Evolutionary conservation across 2,329 filamentous ascomycete species (phyloP).

Genomic region (Exophiala aquamarina): DNA sequence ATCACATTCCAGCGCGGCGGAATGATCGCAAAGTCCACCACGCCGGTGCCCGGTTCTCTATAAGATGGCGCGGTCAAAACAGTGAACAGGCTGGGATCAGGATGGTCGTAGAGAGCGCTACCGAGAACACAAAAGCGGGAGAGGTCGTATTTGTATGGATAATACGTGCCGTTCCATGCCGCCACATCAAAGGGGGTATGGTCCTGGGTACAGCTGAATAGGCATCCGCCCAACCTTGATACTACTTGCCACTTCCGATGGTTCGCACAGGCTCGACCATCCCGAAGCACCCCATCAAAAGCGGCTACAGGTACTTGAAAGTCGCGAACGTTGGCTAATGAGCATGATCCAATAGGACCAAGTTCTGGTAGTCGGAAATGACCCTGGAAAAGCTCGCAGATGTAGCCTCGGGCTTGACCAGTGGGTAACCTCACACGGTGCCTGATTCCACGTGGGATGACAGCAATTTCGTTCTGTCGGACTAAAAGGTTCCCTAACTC

Average conservation of each 20-base stretch:
- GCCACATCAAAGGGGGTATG: constrained; percentile 72
- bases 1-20: constrained; percentile 41
- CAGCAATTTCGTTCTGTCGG: constrained; percentile 65
- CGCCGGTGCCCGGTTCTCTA: constrained; percentile 27
- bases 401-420: constrained; percentile 64
- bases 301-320: constrained; percentile 63
- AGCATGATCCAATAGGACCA: constrained; percentile 65
- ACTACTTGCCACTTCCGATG: constrained; percentile 54
- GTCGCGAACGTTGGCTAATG: constrained; percentile 65
- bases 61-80: constrained; percentile 41
- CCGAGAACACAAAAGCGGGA: constrained; percentile 43
- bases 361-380: constrained; percentile 67
- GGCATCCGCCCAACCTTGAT: constrained; percentile 61
- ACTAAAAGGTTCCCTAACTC: constrained; percentile 65
- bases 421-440: constrained; percentile 59
- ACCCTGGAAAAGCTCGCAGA: constrained; percentile 65
- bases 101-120: constrained; percentile 41
- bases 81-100: constrained; percentile 42
- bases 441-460: constrained; percentile 66
- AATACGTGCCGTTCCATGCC: constrained; percentile 70
- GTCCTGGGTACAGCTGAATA: constrained; percentile 60
- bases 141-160: constrained; percentile 43
- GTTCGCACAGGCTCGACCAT: constrained; percentile 5
- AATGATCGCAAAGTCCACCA: constrained; percentile 42
- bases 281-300: constrained; percentile 51